Evolutionary conservation across 1,284 basidiomycete species (phyloP).

Genomic region (Cerrena zonata): DNA sequence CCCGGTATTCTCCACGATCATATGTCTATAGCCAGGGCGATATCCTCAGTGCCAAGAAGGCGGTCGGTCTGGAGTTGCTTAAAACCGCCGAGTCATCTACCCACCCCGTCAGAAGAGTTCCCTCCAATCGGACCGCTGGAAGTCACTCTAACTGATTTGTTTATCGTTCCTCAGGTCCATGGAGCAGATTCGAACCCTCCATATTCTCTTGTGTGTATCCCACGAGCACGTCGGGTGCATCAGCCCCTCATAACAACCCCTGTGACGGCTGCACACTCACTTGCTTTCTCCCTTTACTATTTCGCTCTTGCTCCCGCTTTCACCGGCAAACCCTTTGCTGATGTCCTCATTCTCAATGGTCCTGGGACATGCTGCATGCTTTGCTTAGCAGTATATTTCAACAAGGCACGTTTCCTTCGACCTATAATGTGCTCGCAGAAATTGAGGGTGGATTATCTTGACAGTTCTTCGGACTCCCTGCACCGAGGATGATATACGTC

Average conservation of each 20-base stretch:
- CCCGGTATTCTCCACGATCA: slow-evolving; percentile 69
- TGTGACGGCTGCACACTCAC: slow-evolving; percentile 56
- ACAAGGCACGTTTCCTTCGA: slow-evolving; percentile 53
- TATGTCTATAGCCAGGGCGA: slow-evolving; percentile 87
- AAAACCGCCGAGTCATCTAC: slow-evolving; percentile 23
- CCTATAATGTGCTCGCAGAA: slow-evolving; percentile 4
- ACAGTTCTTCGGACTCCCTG: slow-evolving; percentile 70
- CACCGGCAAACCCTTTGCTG: slow-evolving; percentile 46
- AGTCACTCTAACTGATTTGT: slow-evolving; percentile 9
- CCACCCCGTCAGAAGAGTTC: slow-evolving; percentile 19
- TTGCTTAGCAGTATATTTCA: slow-evolving; percentile 66
- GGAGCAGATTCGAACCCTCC: slow-evolving; percentile 14
- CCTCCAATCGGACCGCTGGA: slow-evolving; percentile 9
- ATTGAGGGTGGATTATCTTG: slow-evolving; percentile 6
- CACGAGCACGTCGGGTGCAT: slow-evolving; percentile 81
- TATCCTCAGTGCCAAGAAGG: slow-evolving; percentile 70
- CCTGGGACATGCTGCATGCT: slow-evolving; percentile 91
- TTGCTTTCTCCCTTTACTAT: slow-evolving; percentile 52
- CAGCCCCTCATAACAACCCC: slow-evolving; percentile 69
- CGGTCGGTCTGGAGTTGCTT: slow-evolving; percentile 53
- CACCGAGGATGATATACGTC: slow-evolving; percentile 80
- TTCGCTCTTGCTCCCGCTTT: slow-evolving; percentile 48
- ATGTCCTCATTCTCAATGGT: slow-evolving; percentile 86
- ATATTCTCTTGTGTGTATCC: slow-evolving; percentile 62
- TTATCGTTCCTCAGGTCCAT: slow-evolving; percentile 9